phyloP scores from a whole-genome alignment of 2,329 filamentous ascomycete species.

The Aciculosporium take region DNA sequence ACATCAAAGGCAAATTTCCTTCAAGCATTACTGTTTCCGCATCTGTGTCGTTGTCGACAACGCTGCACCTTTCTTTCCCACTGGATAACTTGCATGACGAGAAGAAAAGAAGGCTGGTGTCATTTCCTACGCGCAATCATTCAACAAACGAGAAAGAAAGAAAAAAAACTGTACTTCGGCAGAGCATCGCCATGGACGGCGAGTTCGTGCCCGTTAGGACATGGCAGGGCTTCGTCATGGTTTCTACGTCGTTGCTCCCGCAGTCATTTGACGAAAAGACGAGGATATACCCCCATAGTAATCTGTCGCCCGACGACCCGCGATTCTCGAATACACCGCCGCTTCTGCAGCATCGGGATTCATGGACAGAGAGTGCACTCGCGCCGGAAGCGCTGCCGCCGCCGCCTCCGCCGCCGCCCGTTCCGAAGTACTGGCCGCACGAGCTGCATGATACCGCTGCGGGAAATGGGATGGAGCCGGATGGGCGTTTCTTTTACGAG shows the following conservation, averaged over 20 bases:
- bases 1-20: not conserved
- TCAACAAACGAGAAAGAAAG: too few species aligned
- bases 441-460: not conserved
- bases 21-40: not conserved
- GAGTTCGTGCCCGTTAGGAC: conserved; percentile 3
- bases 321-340: not conserved
- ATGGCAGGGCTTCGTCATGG: conserved; percentile 5
- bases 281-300: not conserved
- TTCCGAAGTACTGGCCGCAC: conserved; percentile 4
- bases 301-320: not conserved
- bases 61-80: too few species aligned
- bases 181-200: conserved; percentile 2
- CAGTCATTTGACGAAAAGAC: conserved; percentile 1
- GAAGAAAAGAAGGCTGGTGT: too few species aligned
- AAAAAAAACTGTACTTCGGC: too few species aligned
- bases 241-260: conserved; percentile 3
- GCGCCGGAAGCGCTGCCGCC: not conserved
- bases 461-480: not conserved
- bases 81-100: too few species aligned
- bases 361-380: not conserved
- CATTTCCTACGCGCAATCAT: not conserved
- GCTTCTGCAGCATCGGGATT: not conserved
- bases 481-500: not conserved
- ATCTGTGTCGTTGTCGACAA: not conserved
- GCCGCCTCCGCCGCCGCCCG: not conserved